Conservation (phyloP, 805 yeast genomes). For the Nakazawaea anatomiae region DNA sequence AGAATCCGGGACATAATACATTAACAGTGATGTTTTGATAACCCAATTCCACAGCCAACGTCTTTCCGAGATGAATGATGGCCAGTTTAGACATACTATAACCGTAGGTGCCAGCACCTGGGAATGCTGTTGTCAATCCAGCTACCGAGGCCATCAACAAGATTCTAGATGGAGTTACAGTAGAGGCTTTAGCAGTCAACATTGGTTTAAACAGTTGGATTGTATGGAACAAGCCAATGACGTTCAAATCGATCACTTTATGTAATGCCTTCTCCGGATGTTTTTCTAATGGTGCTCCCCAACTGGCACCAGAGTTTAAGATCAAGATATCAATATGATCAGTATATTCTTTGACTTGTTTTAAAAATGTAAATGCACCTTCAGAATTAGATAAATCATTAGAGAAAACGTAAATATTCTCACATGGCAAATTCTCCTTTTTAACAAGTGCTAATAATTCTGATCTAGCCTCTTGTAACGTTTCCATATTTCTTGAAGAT, state of each 20-base stretch:
- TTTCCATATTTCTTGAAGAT: slow-evolving; percentile 57
- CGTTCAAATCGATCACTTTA: slow-evolving; percentile 58
- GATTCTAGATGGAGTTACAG: slow-evolving; percentile 57
- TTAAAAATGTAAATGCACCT: slow-evolving; percentile 40
- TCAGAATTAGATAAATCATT: slow-evolving; percentile 48
- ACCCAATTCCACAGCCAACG: slow-evolving; percentile 61
- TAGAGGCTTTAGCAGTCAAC: slow-evolving; percentile 35
- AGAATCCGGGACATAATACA: slow-evolving; percentile 70
- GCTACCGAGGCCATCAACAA: slow-evolving; percentile 65
- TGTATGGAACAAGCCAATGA: slow-evolving; percentile 62
- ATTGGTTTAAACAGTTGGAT: slow-evolving; percentile 59
- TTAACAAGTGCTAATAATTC: slow-evolving; percentile 23
- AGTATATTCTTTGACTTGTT: slow-evolving; percentile 33
- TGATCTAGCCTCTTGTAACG: slow-evolving; percentile 51
- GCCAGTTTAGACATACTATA: slow-evolving; percentile 74
- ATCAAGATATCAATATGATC: slow-evolving; percentile 53
- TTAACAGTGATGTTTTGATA: slow-evolving; percentile 64
- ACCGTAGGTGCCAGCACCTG: slow-evolving; percentile 55
- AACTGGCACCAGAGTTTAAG: slow-evolving; percentile 76
- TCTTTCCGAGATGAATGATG: slow-evolving; percentile 59
- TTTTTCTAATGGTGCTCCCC: slow-evolving; percentile 61
- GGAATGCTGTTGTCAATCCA: slow-evolving; percentile 34
- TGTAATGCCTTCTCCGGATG: slow-evolving; percentile 59
- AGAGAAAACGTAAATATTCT: slow-evolving; percentile 40
- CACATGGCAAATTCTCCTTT: slow-evolving; percentile 19